These are phyloP conservation scores for Leccinum uliginosum DNA, from an alignment of 768 basidiomycete genomes.

Conservation along the genomic window DNA sequence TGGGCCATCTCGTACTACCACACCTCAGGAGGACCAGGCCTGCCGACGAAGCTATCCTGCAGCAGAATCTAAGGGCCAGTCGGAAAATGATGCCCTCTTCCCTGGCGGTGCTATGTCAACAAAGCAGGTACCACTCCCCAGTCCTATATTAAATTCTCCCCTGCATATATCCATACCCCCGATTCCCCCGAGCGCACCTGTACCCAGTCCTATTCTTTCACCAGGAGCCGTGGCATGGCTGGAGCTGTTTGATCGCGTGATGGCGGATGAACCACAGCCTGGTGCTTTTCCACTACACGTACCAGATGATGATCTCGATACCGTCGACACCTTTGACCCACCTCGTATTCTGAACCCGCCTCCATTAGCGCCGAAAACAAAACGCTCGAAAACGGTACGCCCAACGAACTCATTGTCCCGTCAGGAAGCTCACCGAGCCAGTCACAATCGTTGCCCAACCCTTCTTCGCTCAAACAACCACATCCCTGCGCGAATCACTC, in stretches of 20 bases:
- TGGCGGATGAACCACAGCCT: slow-evolving; percentile 1
- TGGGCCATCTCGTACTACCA: neutral
- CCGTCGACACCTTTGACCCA: neutral
- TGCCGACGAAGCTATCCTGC: neutral
- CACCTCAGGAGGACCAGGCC: neutral
- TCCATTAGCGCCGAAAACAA: neutral
- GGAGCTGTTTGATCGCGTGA: slow-evolving; percentile 28
- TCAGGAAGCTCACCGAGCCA: slow-evolving; percentile 23
- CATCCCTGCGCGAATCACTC: neutral
- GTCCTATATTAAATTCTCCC: neutral
- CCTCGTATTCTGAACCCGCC: slow-evolving; percentile 5
- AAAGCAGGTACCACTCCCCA: neutral
- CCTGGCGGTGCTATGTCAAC: neutral
- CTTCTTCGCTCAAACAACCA: neutral
- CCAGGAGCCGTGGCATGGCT: slow-evolving; percentile 26
- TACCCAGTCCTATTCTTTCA: slow-evolving; percentile 21
- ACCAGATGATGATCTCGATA: neutral
- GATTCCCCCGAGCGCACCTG: neutral
- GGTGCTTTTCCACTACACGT: neutral
- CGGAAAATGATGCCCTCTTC: neutral
- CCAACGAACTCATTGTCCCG: slow-evolving; percentile 24
- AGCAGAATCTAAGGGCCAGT: neutral
- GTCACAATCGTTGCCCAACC: slow-evolving; percentile 7
- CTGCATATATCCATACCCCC: slow-evolving; percentile 6
- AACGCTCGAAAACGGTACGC: slow-evolving; percentile 1